Percentiles rank a stretch among this genome's conserved stretches.
Conservation (phyloP, 2,329 filamentous ascomycete species). For the Trichoderma endophyticum region DNA sequence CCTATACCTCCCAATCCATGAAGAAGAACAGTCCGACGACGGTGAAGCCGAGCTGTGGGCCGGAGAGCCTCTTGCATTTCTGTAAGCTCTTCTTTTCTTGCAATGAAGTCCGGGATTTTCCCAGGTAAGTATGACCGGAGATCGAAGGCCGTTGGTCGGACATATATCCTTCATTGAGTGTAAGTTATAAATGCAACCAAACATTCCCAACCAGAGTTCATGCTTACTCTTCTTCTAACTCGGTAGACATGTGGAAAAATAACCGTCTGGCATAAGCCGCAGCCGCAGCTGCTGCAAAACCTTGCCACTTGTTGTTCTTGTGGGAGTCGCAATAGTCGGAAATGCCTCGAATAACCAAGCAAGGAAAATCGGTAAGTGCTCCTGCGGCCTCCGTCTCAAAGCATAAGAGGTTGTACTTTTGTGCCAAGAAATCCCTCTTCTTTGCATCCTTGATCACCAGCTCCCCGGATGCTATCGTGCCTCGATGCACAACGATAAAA, state of each 20-base stretch:
- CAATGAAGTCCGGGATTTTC: too few species aligned
- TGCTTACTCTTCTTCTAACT: not conserved
- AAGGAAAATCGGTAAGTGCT: not conserved
- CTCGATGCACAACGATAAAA: not conserved
- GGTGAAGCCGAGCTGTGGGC: not conserved
- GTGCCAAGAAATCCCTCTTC: not conserved
- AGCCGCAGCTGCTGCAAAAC: not conserved
- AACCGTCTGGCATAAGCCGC: not conserved
- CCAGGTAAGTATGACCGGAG: not conserved
- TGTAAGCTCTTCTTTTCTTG: not conserved
- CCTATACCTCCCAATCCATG: too few species aligned
- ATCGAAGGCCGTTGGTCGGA: not conserved
- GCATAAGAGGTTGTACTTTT: not conserved
- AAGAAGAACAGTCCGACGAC: not conserved
- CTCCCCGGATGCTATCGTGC: not conserved
- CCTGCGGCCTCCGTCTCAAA: not conserved
- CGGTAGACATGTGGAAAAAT: not conserved
- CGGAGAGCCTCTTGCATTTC: not conserved
- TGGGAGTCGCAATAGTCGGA: not conserved
- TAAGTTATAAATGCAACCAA: not conserved
- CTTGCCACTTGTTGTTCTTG: not conserved
- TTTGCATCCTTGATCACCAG: not conserved
- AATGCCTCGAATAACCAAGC: not conserved
- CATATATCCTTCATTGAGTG: not conserved
- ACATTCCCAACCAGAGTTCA: not conserved